Evolutionary conservation across 306 rosid species (phyloP), one percentile per base, ranked within the genome.

Genomic region (Oxytropis ochrocephala): DNA sequence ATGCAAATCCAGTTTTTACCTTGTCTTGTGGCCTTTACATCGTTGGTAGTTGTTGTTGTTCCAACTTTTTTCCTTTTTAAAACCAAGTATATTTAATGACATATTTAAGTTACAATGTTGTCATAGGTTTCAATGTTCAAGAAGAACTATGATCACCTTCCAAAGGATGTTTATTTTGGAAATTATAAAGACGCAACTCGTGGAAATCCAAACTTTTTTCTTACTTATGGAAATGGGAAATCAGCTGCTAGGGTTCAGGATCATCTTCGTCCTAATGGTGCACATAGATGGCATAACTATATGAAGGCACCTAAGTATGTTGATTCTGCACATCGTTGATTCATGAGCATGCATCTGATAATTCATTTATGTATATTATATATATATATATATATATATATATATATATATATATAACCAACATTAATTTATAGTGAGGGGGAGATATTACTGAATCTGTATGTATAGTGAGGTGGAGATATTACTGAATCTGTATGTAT

Each of bases 281-380:
- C 99, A 80, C 99, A 95, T 71, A 86, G 97, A 84, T 93, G 98
- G 98, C 97, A 93, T 82, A 93, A 93, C 80, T 90, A 90, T 78
- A 90, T 93, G 98, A 93, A 90, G 86, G 52, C 93, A 6, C 98
- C 97, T 13, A 76, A 78, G 98, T 93, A 90, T 61, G 89, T 67
- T 70, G 47, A 32, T 69, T 75, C 72, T 69, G 44, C 69, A 39
- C 50, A 36, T 56, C 66, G 32, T 48, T 70, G n/a, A n/a, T 65
- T 61, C 38, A 68, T 82, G 61, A 48, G 33, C 75, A 44, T 18
- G 64, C 73, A 12, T 52, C 39, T 56, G 41, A 32, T 35, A 68
- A 67, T n/a, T 16, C 69, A 47, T 33, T 12, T 29, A 39, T n/a
- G n/a, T n/a, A n/a, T n/a, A n/a, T n/a, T 42, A 60, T 67, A 19